These are phyloP conservation scores for Symbiodinium pilosum DNA, from an alignment of 73 alveolate genomes.

Conservation along the genomic window DNA sequence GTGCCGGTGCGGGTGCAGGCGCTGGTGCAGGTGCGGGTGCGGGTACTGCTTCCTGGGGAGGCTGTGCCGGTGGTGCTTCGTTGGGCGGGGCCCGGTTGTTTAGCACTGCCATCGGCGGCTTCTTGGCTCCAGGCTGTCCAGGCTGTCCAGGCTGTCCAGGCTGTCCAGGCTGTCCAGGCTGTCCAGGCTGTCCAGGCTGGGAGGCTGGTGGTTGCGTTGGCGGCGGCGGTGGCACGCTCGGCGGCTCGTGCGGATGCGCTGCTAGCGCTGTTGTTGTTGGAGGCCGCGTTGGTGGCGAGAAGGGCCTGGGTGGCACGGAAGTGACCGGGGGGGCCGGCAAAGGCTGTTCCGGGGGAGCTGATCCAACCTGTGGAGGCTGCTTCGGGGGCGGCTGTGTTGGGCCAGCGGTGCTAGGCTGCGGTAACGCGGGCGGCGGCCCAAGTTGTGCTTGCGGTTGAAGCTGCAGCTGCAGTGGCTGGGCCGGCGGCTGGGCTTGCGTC, in stretches of 20 bases:
- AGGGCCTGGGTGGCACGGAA: not conserved
- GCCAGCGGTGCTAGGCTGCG: constrained; percentile 2
- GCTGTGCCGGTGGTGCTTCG: constrained; percentile 73
- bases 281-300: not conserved
- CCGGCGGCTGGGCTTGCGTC: not conserved
- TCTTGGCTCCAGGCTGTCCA: constrained; percentile 1
- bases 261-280: not conserved
- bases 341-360: not conserved
- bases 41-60: not conserved
- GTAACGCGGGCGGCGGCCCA: not conserved
- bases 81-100: constrained; percentile 75
- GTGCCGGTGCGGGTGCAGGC: not conserved
- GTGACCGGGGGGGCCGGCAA: not conserved
- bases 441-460: too few species aligned
- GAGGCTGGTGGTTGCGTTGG: constrained; percentile 25
- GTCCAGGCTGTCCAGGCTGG: not conserved
- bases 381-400: not conserved
- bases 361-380: not conserved
- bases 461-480: too few species aligned
- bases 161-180: not conserved
- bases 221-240: constrained; percentile 39
- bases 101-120: not conserved
- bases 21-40: not conserved
- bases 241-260: constrained; percentile 7
- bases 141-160: not conserved